Base-by-base conservation (phyloP, 305 asterid genomes). In the Rubia occidens region DNA sequence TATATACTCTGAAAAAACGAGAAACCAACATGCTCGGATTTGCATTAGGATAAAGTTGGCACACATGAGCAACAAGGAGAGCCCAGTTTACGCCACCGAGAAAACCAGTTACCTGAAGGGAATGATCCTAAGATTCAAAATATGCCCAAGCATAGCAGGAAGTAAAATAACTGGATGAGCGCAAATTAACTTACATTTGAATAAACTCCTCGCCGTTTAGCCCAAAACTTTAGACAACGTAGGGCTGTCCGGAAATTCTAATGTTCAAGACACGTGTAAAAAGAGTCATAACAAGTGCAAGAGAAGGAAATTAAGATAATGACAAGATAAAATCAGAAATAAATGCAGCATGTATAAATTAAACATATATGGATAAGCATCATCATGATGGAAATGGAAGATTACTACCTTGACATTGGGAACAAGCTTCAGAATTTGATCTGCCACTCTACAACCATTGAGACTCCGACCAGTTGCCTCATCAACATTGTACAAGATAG, bases 21-120 rank as follows among this genome's bases (percentile, higher is more conserved):
- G 96, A 89, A 69, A 95, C 93, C 64, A 91, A 79, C 99, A 95
- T 95, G 71, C 98, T 91, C 9, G 99, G 95, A 80, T 80, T 80
- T 58, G 98, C 99, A 81, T 85, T 76, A 24, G 99, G 99, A 83
- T 95, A 95, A 64, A 91, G 80, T 67, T 95, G 99, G 49, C 99
- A 95, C 65, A 95, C 78, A 29, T 96, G 95, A 66, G 99, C 99
- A 32, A 95, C 99, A 67, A 95, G 95, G 73, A 95, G 86, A 42
- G 99, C 98, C 99, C 96, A 95, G 76, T 91, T 95, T 61, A 89
- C 96, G 47, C 99, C 99, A 54, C 99, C 98, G 59, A 95, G 99
- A 86, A 91, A 95, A 54, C 99, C 98, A 68, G 95, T 95, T 61
- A 95, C 97, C 99, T 94, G 72, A 70, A 58, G 78, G 40, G 49